These are phyloP conservation scores for Syncephalastrum contaminatum DNA, from an alignment of 371 early-diverging fungal species.

Conservation along the genomic window DNA sequence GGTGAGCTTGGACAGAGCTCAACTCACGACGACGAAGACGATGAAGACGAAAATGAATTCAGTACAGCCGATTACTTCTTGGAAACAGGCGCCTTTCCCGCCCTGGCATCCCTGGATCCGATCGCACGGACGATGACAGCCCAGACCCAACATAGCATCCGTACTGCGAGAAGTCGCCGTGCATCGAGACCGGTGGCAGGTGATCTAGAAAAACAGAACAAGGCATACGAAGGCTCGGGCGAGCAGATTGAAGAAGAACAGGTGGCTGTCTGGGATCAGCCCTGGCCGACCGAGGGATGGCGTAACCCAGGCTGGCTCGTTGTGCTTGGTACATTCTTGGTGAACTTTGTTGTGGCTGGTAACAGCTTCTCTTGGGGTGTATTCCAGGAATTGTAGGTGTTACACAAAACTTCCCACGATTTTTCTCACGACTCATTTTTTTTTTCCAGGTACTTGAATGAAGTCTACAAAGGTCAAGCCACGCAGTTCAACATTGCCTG, in stretches of 20 bases:
- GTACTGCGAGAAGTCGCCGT: too few relatives aligned
- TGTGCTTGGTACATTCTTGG: constrained; percentile 17
- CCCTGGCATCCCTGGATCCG: too few relatives aligned
- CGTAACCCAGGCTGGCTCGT: constrained; percentile 26
- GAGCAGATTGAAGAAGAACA: constrained; percentile 7
- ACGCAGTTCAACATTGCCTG: constrained; percentile 17
- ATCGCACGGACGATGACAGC: too few relatives aligned
- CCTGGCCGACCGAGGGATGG: constrained; percentile 28
- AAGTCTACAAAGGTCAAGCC: constrained; percentile 24
- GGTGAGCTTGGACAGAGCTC: too few relatives aligned
- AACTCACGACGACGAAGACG: too few relatives aligned
- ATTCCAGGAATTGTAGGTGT: constrained; percentile 18
- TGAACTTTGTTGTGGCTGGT: constrained; percentile 22
- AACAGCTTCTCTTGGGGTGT: constrained; percentile 21
- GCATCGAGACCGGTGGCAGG: too few relatives aligned
- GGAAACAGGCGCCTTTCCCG: too few relatives aligned
- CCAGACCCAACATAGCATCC: too few relatives aligned
- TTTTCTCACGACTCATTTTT: background rate
- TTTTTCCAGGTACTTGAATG: constrained; percentile 12
- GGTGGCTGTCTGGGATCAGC: constrained; percentile 11
- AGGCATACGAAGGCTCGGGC: too few relatives aligned
- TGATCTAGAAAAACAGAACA: too few relatives aligned
- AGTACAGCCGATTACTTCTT: too few relatives aligned
- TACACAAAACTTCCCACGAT: background rate
- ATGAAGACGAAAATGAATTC: too few relatives aligned